phyloP scores from a whole-genome alignment of 352 stramenopile genomes.

The Globisporangium okanoganense region DNA sequence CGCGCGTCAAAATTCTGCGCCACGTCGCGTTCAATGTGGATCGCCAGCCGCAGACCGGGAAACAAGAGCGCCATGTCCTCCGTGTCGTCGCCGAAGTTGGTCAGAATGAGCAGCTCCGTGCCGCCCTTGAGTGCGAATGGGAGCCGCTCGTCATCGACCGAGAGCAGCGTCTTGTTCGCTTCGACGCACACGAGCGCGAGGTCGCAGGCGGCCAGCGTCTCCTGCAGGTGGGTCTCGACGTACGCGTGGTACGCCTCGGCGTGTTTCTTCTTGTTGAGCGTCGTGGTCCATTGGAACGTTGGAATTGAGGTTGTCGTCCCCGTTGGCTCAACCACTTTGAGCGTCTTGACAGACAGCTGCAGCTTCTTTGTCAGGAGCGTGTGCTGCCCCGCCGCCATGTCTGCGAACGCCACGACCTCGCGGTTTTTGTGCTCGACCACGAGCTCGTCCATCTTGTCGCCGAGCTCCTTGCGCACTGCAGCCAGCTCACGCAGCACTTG shows the following conservation, averaged over 20 bases:
- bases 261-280: constrained; percentile 1
- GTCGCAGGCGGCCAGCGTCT: constrained; percentile 3
- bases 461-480: constrained; percentile 2
- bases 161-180: constrained; percentile 6
- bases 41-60: constrained; percentile 6
- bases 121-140: constrained; percentile 6
- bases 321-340: background rate
- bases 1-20: constrained; percentile 3
- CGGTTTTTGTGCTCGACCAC: constrained; percentile 3
- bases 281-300: background rate
- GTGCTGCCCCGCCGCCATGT: background rate
- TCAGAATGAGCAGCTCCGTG: constrained; percentile 9
- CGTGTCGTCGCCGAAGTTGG: constrained; percentile 10
- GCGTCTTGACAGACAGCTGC: background rate
- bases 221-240: background rate
- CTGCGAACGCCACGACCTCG: constrained; percentile 4
- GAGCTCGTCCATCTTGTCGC: constrained; percentile 5
- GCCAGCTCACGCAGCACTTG: background rate
- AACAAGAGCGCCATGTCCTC: constrained; percentile 7
- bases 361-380: constrained; percentile 6
- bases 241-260: constrained; percentile 11
- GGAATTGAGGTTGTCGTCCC: background rate
- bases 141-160: constrained; percentile 8
- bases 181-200: constrained; percentile 8
- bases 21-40: constrained; percentile 2